Evolutionary conservation across 2,329 filamentous ascomycete genomes (phyloP), one percentile per base, ranked within the genome.

Genomic region (Sclerotinia borealis): DNA sequence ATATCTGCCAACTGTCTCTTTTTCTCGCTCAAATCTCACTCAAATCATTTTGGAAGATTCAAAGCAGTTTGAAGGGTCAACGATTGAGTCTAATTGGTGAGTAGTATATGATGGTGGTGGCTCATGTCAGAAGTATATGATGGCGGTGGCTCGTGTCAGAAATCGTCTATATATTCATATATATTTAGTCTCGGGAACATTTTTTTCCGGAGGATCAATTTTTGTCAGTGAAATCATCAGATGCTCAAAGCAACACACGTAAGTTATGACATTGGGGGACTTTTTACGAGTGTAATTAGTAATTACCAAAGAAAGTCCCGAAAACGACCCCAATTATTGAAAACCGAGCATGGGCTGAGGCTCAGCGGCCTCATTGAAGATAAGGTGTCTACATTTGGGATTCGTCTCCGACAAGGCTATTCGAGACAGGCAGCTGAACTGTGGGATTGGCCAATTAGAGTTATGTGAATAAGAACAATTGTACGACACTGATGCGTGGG

Each of bases 311-410:
- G 25, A 43, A 22, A 56, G 27, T 27, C 11, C n/a, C 7, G 11
- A 43, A 17, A 15, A 15, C 6, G 27, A 43, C 10, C 17, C 7
- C 27, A 31, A 43, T 10, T 22, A 41, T 56, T 41, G 37, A 56
- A 43, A 22, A 15, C 25, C 10, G 37, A 43, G 52, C 19, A 43
- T 43, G 52, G 19, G 37, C 37, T 56, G 52, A 56, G 37, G 52
- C 52, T 56, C 37, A 43, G 37, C 37, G 37, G 37, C 39, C n/a
- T 55, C 15, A n/a, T 56, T 56, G 52, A 56, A 43, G 52, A 56
- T 43, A 55, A 10, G 11, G 37, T 25, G 52, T 56, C 27, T 43
- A 56, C 37, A 56, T 43, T 43, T 31, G 52, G 52, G 19, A 19
- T 22, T 56, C 4, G 19, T 56, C 6, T 55, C 27, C 37, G 37